A percentile compares a stretch with the other conserved stretches of the same genome.
Evolutionary conservation across 345 rosid genomes (phyloP).

Genomic region (Eucalyptus virginea): DNA sequence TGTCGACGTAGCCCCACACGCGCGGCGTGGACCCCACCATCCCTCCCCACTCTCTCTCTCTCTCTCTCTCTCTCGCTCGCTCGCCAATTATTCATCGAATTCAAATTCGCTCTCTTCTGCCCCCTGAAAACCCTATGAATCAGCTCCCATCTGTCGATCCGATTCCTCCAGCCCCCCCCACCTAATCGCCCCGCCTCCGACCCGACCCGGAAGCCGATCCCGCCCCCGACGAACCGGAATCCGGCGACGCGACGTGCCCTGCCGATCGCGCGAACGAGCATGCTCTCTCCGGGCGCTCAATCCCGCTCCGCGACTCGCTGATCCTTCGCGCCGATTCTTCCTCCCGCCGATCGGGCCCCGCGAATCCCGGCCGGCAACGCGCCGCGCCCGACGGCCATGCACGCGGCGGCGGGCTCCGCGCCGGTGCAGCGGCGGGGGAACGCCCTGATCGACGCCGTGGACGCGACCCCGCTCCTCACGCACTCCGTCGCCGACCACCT

Average conservation of each 20-base stretch:
- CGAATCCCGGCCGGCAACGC: not conserved
- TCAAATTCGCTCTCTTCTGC: not conserved
- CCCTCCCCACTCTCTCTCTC: not conserved
- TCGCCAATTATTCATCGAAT: not conserved
- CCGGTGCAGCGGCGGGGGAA: not conserved
- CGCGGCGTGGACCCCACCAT: not conserved
- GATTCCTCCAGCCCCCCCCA: not conserved
- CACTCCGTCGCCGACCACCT: conserved; percentile 16
- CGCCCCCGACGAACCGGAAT: not conserved
- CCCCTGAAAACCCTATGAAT: not conserved
- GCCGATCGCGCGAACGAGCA: not conserved
- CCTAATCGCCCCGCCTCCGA: not conserved
- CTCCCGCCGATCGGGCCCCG: not conserved
- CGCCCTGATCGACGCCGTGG: not conserved
- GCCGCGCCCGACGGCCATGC: not conserved
- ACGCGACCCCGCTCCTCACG: conserved; percentile 9
- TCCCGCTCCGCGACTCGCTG: not conserved
- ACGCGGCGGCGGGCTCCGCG: not conserved
- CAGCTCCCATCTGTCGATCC: not conserved
- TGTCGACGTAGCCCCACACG: not conserved
- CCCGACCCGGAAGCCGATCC: not conserved
- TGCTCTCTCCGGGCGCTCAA: not conserved
- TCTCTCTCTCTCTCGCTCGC: no score
- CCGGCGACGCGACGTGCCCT: not conserved
- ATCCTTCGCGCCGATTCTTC: not conserved